Percentiles rank a stretch among this genome's conserved stretches.
Conservation (phyloP, 805 yeast species). For the Wickerhamiella shivajii region DNA sequence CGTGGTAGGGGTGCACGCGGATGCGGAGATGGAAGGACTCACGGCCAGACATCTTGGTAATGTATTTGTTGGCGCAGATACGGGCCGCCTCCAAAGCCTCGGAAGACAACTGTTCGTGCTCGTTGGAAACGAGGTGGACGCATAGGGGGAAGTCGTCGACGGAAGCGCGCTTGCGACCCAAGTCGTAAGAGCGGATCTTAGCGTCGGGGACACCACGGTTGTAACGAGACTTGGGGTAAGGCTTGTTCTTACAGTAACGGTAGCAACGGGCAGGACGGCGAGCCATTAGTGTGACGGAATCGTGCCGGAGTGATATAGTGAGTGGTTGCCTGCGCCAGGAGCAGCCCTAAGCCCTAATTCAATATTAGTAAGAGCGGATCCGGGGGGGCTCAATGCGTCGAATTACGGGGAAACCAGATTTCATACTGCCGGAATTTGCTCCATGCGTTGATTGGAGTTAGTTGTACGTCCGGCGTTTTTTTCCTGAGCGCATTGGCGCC, state of each 20-base stretch:
- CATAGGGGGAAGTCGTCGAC: conserved; percentile 99
- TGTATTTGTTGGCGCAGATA: conserved; percentile 99
- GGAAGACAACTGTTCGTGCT: conserved; percentile 96
- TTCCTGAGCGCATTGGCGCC: no score
- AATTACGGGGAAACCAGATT: no score
- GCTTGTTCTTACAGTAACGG: conserved; percentile 99
- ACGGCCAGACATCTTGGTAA: conserved; percentile 96
- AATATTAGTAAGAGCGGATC: no score
- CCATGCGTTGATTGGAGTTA: no score
- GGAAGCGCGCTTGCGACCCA: conserved; percentile 99
- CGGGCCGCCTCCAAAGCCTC: conserved; percentile 99
- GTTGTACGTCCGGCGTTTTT: no score
- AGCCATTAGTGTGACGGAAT: conserved; percentile 49
- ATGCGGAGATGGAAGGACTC: conserved; percentile 99
- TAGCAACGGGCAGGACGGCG: conserved; percentile 99
- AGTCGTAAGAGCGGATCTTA: conserved; percentile 97
- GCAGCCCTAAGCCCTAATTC: conserved; percentile 10
- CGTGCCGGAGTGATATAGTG: background rate
- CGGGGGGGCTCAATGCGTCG: no score
- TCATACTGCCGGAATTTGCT: no score
- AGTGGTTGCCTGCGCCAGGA: background rate
- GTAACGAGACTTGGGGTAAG: conserved; percentile 99
- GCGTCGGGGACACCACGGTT: conserved; percentile 99
- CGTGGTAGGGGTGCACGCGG: conserved; percentile 99
- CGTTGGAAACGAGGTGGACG: conserved; percentile 98